Percentiles rank a stretch among this genome's conserved stretches.
These are phyloP conservation scores for Phytopythium boreale DNA, from an alignment of 352 stramenopile species.

Conservation along the genomic window DNA sequence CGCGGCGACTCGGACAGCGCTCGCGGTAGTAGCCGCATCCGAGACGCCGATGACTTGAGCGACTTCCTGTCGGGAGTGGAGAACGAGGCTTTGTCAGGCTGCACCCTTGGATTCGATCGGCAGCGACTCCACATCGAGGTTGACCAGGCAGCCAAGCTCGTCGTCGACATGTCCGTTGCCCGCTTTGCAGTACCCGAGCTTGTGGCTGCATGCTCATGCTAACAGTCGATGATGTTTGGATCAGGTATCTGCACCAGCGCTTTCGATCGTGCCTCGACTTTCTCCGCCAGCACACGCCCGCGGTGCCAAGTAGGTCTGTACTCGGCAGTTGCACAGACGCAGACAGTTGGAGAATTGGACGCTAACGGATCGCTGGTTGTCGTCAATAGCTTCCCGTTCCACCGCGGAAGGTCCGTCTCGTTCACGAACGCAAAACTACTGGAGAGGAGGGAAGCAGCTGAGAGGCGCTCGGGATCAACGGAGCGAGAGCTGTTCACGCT, in stretches of 20 bases:
- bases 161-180: constrained; percentile 24
- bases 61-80: constrained; percentile 40
- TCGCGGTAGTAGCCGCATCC: constrained; percentile 14
- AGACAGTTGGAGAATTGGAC: background rate
- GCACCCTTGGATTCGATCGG: constrained; percentile 25
- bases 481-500: constrained; percentile 21
- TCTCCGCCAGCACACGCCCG: constrained; percentile 18
- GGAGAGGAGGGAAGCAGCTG: constrained; percentile 36
- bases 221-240: background rate
- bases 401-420: constrained; percentile 23
- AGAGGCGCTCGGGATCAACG: background rate
- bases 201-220: background rate
- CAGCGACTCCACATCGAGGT: constrained; percentile 39
- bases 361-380: constrained; percentile 9
- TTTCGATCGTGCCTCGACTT: constrained; percentile 46
- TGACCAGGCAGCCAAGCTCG: constrained; percentile 15
- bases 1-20: constrained; percentile 6
- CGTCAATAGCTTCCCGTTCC: constrained; percentile 36
- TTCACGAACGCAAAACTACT: constrained; percentile 64
- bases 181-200: background rate
- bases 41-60: constrained; percentile 23
- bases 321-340: background rate
- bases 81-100: constrained; percentile 33
- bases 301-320: constrained; percentile 20
- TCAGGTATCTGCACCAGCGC: constrained; percentile 63